phyloP scores from a whole-genome alignment of 257 asterid species.

The Anisodus tanguticus region DNA sequence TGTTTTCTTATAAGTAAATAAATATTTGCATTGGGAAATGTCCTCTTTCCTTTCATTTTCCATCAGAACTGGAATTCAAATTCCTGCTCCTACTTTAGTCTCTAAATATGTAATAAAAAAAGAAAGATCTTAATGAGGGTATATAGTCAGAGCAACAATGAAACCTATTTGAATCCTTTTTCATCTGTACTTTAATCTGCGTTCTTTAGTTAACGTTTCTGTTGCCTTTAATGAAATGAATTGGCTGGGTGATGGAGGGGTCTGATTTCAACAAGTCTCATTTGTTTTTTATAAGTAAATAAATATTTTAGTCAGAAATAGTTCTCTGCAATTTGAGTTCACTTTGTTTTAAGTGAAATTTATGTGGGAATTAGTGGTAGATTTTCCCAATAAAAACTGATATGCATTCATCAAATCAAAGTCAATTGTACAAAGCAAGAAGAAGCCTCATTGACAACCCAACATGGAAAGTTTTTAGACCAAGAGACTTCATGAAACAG shows the following conservation, averaged over 20 bases:
- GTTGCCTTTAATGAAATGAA: not conserved
- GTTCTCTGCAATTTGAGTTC: too few species aligned
- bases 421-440: too few species aligned
- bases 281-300: not conserved
- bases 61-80: not conserved
- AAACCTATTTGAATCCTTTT: not conserved
- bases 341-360: too few species aligned
- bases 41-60: not conserved
- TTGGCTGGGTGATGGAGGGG: not conserved
- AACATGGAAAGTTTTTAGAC: too few species aligned
- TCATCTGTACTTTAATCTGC: not conserved
- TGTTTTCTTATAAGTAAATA: too few species aligned
- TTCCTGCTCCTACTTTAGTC: not conserved
- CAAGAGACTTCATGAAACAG: too few species aligned
- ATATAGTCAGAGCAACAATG: not conserved
- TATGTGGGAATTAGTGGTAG: too few species aligned
- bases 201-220: not conserved
- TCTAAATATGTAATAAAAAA: not conserved
- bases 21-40: not conserved
- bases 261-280: not conserved
- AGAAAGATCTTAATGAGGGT: slow-evolving; percentile 4
- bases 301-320: too few species aligned
- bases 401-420: too few species aligned
- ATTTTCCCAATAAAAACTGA: too few species aligned
- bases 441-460: too few species aligned